These are phyloP conservation scores for Haplographium delicatum DNA, from an alignment of 495 filamentous ascomycete species.

Conservation along the genomic window DNA sequence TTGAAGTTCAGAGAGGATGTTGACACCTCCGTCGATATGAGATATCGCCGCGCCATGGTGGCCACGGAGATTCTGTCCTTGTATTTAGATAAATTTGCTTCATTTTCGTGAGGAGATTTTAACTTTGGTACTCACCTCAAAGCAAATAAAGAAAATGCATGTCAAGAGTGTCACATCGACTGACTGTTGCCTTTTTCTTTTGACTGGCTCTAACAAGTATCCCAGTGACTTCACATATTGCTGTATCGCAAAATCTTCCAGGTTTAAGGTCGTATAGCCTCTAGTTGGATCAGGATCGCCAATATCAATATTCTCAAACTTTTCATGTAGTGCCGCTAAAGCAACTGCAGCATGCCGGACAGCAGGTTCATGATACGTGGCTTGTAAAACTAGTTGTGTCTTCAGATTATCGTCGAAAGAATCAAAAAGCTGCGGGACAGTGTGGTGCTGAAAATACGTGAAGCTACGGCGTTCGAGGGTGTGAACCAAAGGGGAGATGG, in stretches of 20 bases:
- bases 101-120: too few species aligned
- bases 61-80: constrained; percentile 32
- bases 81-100: too few species aligned
- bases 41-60: constrained; percentile 32
- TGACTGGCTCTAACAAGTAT: background rate
- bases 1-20: constrained; percentile 21
- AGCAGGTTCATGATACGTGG: constrained; percentile 32
- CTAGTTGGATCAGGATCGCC: background rate
- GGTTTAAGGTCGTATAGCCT: background rate
- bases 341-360: constrained; percentile 39
- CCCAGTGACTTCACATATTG: constrained; percentile 5
- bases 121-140: constrained; percentile 27
- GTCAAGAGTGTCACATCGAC: constrained; percentile 4
- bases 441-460: constrained; percentile 11
- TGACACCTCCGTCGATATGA: constrained; percentile 43
- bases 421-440: constrained; percentile 27
- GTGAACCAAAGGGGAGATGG: background rate
- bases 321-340: constrained; percentile 31
- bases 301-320: background rate
- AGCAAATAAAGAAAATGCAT: constrained; percentile 13
- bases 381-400: constrained; percentile 35
- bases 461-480: constrained; percentile 9
- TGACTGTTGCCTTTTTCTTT: background rate
- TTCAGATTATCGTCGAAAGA: constrained; percentile 37
- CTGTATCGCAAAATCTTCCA: constrained; percentile 5